Percentiles rank a stretch among this genome's conserved stretches.
Evolutionary conservation across 306 rosid genomes (phyloP).

Genomic region (Begonia loranthoides): DNA sequence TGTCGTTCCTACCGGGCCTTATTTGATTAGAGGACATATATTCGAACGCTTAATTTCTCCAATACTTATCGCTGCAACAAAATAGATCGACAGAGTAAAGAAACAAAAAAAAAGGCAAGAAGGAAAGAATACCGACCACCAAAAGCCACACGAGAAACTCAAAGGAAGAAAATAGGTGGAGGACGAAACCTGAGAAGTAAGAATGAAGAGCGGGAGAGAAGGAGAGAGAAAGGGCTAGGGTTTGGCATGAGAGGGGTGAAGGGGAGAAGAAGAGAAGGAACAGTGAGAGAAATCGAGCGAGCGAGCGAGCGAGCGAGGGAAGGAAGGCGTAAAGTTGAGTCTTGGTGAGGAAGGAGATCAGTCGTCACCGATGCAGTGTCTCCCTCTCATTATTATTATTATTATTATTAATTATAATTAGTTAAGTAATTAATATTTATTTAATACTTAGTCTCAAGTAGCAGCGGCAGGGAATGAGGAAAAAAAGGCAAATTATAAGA

Average conservation of each 20-base stretch:
- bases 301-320: no score
- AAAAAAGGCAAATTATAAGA: not conserved
- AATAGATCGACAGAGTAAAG: not conserved
- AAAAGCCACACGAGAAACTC: not conserved
- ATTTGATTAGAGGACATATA: constrained; percentile 99
- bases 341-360: no score
- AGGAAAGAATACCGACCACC: no score
- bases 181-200: constrained; percentile 12
- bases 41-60: constrained; percentile 47
- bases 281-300: no score
- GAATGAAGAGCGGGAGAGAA: constrained; percentile 13
- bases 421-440: no score
- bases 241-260: not conserved
- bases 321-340: constrained; percentile 1
- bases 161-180: not conserved
- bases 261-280: no score
- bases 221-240: constrained; percentile 4
- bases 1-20: constrained; percentile 40
- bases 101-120: no score
- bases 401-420: no score
- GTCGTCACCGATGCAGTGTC: no score
- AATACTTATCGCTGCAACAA: constrained; percentile 24
- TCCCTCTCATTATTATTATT: not conserved
- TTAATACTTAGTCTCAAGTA: no score
- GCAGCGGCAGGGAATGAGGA: constrained; percentile 1